These are phyloP conservation scores for Xylariaceae sp. DNA, from an alignment of 2,329 filamentous ascomycete species.

Conservation along the genomic window DNA sequence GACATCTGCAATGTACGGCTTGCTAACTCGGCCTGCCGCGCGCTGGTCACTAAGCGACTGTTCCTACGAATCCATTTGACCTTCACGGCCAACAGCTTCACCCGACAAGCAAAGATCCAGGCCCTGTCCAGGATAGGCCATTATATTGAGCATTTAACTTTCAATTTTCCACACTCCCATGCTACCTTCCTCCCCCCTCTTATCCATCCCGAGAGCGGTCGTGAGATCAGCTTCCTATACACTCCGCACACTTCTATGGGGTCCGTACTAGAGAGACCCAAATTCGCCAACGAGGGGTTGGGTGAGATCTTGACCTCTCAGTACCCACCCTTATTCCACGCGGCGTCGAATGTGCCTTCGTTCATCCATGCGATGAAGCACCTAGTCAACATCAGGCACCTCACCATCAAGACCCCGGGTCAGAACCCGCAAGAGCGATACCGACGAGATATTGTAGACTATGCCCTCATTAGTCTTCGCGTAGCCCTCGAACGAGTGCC, in stretches of 20 bases:
- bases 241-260: constrained; percentile 65
- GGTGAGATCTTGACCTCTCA: constrained; percentile 78
- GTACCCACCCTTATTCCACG: constrained; percentile 84
- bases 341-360: constrained; percentile 78
- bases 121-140: constrained; percentile 73
- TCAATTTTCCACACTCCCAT: constrained; percentile 69
- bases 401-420: constrained; percentile 71
- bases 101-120: constrained; percentile 63
- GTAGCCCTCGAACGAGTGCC: constrained; percentile 74
- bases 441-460: constrained; percentile 74
- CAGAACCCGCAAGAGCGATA: constrained; percentile 65
- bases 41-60: constrained; percentile 61
- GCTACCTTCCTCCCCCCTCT: constrained; percentile 81
- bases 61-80: constrained; percentile 65
- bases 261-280: constrained; percentile 58
- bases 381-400: constrained; percentile 63
- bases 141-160: constrained; percentile 71
- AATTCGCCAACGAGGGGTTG: constrained; percentile 74
- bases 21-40: constrained; percentile 64
- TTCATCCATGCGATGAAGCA: constrained; percentile 71
- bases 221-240: constrained; percentile 76
- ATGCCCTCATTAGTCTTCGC: constrained; percentile 78
- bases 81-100: constrained; percentile 71
- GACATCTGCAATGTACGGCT: constrained; percentile 58
- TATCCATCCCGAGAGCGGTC: constrained; percentile 68